Evolutionary conservation across 2,329 filamentous ascomycete species (phyloP).

Genomic region (Hymenoscyphus linearis): DNA sequence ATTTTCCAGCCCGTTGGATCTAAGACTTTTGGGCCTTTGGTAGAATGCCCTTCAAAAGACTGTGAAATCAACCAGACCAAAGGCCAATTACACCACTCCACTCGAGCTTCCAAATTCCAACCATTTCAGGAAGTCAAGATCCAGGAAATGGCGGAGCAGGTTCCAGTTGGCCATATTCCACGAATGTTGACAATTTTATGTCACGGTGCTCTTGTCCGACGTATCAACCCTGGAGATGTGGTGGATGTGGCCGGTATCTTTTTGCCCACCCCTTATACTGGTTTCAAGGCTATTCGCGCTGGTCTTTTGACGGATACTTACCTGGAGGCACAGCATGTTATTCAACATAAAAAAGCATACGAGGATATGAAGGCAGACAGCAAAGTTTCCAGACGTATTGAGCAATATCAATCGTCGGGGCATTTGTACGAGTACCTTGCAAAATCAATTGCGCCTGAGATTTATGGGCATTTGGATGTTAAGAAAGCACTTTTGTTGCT

Average conservation of each 20-base stretch:
- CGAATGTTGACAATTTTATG: conserved; percentile 85
- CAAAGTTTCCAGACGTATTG: conserved; percentile 74
- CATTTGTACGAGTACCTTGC: conserved; percentile 95
- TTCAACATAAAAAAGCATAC: conserved; percentile 97
- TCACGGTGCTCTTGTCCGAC: conserved; percentile 77
- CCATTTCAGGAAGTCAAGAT: conserved; percentile 99
- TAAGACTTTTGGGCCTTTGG: conserved; percentile 84
- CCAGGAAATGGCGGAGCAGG: conserved; percentile 98
- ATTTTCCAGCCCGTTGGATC: conserved; percentile 94
- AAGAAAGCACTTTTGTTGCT: conserved; percentile 97
- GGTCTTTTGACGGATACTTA: conserved; percentile 97
- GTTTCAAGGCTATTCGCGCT: conserved; percentile 93
- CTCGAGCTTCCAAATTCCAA: conserved; percentile 92
- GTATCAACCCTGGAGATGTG: conserved; percentile 89
- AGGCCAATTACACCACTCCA: conserved; percentile 88
- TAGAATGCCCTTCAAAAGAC: conserved; percentile 82
- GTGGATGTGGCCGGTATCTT: conserved; percentile 95
- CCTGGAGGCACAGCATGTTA: conserved; percentile 86
- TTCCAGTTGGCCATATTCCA: conserved; percentile 95
- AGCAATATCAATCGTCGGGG: conserved; percentile 76
- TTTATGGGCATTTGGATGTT: conserved; percentile 92
- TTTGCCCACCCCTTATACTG: conserved; percentile 95
- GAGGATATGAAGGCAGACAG: conserved; percentile 84
- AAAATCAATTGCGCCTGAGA: conserved; percentile 94
- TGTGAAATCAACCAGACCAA: conserved; percentile 88